Evolutionary conservation across 805 yeast genomes (phyloP), one percentile per base, ranked within the genome.

Genomic region (Cyberlindnera maritima): DNA sequence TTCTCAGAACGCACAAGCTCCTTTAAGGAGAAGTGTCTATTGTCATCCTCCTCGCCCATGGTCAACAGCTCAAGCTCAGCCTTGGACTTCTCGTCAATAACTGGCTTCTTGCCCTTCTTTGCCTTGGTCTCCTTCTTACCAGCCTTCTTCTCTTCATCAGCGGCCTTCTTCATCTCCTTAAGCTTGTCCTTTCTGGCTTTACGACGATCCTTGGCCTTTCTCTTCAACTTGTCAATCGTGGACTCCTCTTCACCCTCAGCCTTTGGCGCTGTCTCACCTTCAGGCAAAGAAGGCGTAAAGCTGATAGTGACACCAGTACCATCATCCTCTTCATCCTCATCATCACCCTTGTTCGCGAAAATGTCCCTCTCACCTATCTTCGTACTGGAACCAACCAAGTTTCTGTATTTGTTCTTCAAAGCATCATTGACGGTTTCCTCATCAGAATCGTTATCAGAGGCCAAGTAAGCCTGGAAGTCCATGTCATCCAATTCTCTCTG

Each of bases 201-300:
- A 60, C 92, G 83, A 66, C 98, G 85, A 64, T 94, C 98, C 71
- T 88, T 89, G 60, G 92, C 97, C 66, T 89, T 94, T 53, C 94
- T 79, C 63, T 78, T 83, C 60, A 90, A 79, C 56, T 82, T 85
- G 34, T 85, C 91, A 41, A 94, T 80, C 0, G 97, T 83, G 10
- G 83, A 72, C 60, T 87, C 88, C 43, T 85, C 70, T 14, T 70
- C 80, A 21, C 60, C 72, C 33, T 60, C 66, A 15, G 32, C 32
- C 41, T 67, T 51, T 19, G 49, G 49, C 21, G 39, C 55, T 4
- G 61, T 70, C 11, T 64, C 59, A 20, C 63, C 58, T 2, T 59
- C 67, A 34, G 60, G 68, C 18, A 62, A 68, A 3, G 88, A 97
- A 2, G 98, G 97, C 33, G 91, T 89, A 66, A 94, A 94, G 0